Evolutionary conservation across 2,329 filamentous ascomycete genomes (phyloP), one percentile per base, ranked within the genome.

Genomic region (Fusarium compactum): DNA sequence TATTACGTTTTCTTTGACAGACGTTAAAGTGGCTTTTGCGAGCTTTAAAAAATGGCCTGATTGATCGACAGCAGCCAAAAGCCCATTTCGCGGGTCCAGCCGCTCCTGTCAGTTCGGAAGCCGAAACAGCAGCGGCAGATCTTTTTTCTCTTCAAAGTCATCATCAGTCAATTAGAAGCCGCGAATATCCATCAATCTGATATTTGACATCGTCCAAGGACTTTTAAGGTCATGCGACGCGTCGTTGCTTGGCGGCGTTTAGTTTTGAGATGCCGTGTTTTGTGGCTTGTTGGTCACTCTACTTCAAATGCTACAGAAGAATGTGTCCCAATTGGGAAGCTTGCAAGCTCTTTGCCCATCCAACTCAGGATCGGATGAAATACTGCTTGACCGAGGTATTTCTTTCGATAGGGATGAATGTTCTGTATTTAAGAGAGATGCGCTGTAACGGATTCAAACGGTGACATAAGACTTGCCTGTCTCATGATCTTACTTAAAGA

Each of bases 241-340:
- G 40, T n/a, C 41, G 34, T 55, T 15, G 12, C 64, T 62, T 67
- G 50, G 64, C 59, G 38, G 40, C 43, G 20, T 43, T 43, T n/a
- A 10, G 25, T 18, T 2, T 10, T 51, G 18, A 40, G 24, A 52
- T 27, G 22, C 50, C 30, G 22, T 32, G 22, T 50, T 32, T 22
- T 43, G 57, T 67, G 57, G 64, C 64, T 67, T 51, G 62, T 67
- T 51, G 62, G 60, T 46, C 46, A 41, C 47, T 62, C 46, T 62
- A 62, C 58, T 14, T 62, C 34, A 41, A 18, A 53, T 14, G 18
- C 34, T 57, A 45, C 52, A 60, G 43, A 40, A 57, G 15, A 27
- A 56, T 20, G 51, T 43, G 30, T 48, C 58, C 52, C 52, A n/a
- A 60, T 57, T 24, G 25, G 43, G 58, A 60, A 60, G 32, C 38